These are phyloP conservation scores for Hyphopichia homilentoma DNA, from an alignment of 805 yeast species.

Conservation along the genomic window DNA sequence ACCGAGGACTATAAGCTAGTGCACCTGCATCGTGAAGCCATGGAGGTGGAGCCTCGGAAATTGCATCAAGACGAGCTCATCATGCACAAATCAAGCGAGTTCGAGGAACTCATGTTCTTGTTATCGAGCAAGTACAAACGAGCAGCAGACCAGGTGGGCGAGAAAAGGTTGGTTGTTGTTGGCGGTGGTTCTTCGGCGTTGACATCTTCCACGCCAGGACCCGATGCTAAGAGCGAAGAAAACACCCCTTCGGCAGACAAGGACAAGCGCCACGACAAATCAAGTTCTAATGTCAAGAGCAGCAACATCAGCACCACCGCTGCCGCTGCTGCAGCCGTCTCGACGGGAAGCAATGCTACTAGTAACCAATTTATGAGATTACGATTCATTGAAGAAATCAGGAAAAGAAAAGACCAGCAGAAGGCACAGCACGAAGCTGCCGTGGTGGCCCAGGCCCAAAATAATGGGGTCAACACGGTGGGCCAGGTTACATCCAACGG, in stretches of 20 bases:
- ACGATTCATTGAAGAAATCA: constrained; percentile 82
- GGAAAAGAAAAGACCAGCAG: constrained; percentile 56
- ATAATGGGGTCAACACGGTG: constrained; percentile 4
- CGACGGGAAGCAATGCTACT: constrained; percentile 23
- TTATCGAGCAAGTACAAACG: constrained; percentile 37
- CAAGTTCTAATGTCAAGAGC: constrained; percentile 1
- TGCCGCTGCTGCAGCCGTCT: constrained; percentile 6
- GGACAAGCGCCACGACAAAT: constrained; percentile 4
- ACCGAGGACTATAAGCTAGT: constrained; percentile 27
- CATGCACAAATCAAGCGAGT: constrained; percentile 69
- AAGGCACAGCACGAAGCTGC: constrained; percentile 39
- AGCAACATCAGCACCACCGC: constrained; percentile 10
- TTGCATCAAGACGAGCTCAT: constrained; percentile 41
- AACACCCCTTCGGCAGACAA: constrained; percentile 1
- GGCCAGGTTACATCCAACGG: neutral
- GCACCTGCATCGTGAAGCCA: constrained; percentile 30
- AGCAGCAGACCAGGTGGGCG: constrained; percentile 32
- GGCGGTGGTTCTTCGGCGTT: constrained; percentile 22
- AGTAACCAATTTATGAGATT: constrained; percentile 77
- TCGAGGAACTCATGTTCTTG: constrained; percentile 80
- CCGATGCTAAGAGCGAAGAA: constrained; percentile 7
- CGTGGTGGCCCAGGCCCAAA: constrained; percentile 31
- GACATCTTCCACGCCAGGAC: constrained; percentile 14
- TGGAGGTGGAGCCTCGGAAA: constrained; percentile 28
- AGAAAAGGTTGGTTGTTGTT: constrained; percentile 37